Evolutionary conservation across 768 basidiomycete genomes (phyloP).

Genomic region (Boletus pseudo-olivaceus): DNA sequence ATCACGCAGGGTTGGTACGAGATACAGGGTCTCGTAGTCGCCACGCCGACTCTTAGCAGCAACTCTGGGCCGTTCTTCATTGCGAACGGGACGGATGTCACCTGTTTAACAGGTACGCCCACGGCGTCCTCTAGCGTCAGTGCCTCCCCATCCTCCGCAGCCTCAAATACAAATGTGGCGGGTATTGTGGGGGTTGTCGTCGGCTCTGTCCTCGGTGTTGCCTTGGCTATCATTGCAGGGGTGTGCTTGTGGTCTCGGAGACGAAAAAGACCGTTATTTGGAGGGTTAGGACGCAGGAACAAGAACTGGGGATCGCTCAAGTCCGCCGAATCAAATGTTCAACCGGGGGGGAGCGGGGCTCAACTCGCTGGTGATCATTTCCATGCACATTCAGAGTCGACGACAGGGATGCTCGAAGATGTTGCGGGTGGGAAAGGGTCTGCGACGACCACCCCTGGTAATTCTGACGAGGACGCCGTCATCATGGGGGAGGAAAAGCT

Average conservation of each 20-base stretch:
- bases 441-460: constrained; percentile 13
- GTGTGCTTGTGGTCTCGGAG: constrained; percentile 29
- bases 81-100: constrained; percentile 33
- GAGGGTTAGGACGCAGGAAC: constrained; percentile 28
- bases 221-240: constrained; percentile 31
- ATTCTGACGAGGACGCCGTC: constrained; percentile 21
- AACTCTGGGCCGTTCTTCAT: constrained; percentile 36
- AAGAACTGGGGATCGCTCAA: constrained; percentile 28
- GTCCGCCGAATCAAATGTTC: constrained; percentile 19
- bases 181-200: constrained; percentile 52
- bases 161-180: constrained; percentile 34
- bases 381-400: constrained; percentile 23
- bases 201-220: constrained; percentile 40
- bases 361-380: constrained; percentile 7
- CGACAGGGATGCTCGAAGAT: constrained; percentile 13
- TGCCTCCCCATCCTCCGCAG: constrained; percentile 16
- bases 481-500: constrained; percentile 23
- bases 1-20: constrained; percentile 49
- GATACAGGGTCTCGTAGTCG: constrained; percentile 22
- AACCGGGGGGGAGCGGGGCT: not conserved
- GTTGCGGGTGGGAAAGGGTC: constrained; percentile 14
- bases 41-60: not conserved
- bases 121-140: constrained; percentile 4
- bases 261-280: constrained; percentile 13
- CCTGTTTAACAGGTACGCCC: constrained; percentile 30